Percentiles rank a stretch among this genome's conserved stretches.
Evolutionary conservation across 495 filamentous ascomycete genomes (phyloP).

Genomic region (Tuber melanosporum): DNA sequence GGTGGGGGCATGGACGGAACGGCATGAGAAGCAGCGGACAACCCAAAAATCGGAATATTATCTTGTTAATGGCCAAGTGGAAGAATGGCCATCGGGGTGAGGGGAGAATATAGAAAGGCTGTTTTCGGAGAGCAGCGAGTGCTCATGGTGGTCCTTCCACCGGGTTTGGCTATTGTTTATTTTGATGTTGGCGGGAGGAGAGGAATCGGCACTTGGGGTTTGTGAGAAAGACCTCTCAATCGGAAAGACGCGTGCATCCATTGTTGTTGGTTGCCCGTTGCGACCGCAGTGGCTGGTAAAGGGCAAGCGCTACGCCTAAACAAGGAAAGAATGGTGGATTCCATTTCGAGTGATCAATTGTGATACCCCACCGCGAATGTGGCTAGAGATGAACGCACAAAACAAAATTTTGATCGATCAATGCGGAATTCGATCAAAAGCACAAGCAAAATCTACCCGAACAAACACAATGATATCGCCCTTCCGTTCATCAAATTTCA

Average conservation of each 20-base stretch:
- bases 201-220: background rate
- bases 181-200: background rate
- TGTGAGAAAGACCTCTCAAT: background rate
- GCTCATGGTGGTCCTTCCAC: background rate
- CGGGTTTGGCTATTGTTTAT: background rate
- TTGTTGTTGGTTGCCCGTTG: slow-evolving; percentile 2
- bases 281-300: background rate
- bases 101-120: background rate
- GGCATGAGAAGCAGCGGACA: background rate
- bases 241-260: background rate
- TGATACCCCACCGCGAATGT: background rate
- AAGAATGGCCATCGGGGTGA: background rate
- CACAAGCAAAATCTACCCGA: background rate
- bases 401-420: background rate
- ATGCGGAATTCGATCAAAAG: background rate
- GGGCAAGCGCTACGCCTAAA: background rate
- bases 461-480: background rate
- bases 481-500: background rate
- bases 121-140: background rate
- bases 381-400: background rate
- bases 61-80: background rate
- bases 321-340: background rate
- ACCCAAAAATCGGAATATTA: slow-evolving; percentile 3
- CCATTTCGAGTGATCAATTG: background rate
- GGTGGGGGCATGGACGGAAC: slow-evolving; percentile 35